phyloP scores from a whole-genome alignment of 371 early-diverging fungal species.

The Lichtheimia hyalospora region DNA sequence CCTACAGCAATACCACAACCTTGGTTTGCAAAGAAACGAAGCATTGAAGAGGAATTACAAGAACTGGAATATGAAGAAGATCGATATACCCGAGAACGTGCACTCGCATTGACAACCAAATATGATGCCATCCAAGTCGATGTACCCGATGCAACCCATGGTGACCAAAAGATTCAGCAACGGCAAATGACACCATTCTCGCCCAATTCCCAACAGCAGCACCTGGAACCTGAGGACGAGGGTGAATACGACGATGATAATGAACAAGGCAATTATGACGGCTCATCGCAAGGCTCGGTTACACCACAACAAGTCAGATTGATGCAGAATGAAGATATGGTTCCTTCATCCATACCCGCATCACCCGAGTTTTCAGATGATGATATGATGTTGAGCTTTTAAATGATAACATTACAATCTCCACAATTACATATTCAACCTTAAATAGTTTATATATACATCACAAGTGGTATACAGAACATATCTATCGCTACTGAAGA shows the following conservation, averaged over 20 bases:
- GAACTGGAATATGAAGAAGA: constrained; percentile 13
- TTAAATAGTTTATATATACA: too few species aligned
- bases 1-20: constrained; percentile 14
- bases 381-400: background rate
- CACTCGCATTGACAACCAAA: background rate
- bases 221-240: background rate
- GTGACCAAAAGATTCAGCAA: background rate
- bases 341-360: background rate
- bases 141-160: too few species aligned
- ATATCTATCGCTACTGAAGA: constrained; percentile 4
- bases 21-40: constrained; percentile 10
- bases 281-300: background rate
- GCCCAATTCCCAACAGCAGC: background rate
- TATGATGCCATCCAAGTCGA: background rate
- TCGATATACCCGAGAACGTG: constrained; percentile 6
- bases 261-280: background rate
- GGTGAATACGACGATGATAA: background rate
- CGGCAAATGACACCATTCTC: background rate
- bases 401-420: too few species aligned
- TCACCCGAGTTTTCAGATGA: constrained; percentile 1
- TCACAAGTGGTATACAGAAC: too few species aligned
- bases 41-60: constrained; percentile 5
- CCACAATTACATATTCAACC: too few species aligned
- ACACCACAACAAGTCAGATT: too few species aligned
- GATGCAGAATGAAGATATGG: too few species aligned